These are phyloP conservation scores for Piedraia hortae DNA, from an alignment of 2,329 filamentous ascomycete species.

Conservation along the genomic window DNA sequence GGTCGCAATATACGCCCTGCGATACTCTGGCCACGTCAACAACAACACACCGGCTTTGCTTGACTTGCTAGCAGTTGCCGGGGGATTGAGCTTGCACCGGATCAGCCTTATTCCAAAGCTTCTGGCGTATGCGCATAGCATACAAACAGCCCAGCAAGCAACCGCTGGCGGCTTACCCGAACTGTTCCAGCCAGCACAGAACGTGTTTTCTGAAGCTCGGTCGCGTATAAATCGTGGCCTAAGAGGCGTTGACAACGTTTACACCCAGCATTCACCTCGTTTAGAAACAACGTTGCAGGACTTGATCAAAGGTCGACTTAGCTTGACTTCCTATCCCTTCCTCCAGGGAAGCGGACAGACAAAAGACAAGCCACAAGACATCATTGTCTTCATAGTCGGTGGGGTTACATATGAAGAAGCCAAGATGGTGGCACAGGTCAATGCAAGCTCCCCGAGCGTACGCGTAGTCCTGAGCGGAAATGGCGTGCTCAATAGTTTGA, in stretches of 20 bases:
- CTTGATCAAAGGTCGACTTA: slow-evolving; percentile 69
- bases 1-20: slow-evolving; percentile 79
- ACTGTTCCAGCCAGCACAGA: slow-evolving; percentile 58
- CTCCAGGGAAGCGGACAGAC: slow-evolving; percentile 68
- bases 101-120: slow-evolving; percentile 62
- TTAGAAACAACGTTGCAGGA: slow-evolving; percentile 73
- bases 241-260: slow-evolving; percentile 95
- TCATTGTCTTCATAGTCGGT: slow-evolving; percentile 81
- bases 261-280: slow-evolving; percentile 83
- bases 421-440: slow-evolving; percentile 83
- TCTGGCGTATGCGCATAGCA: slow-evolving; percentile 58
- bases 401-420: slow-evolving; percentile 92
- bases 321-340: slow-evolving; percentile 75
- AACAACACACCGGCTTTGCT: slow-evolving; percentile 63
- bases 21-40: slow-evolving; percentile 65
- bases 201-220: slow-evolving; percentile 70
- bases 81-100: slow-evolving; percentile 46
- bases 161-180: slow-evolving; percentile 55
- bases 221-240: slow-evolving; percentile 66
- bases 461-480: slow-evolving; percentile 77
- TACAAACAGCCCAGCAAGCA: slow-evolving; percentile 40
- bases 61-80: slow-evolving; percentile 61
- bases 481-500: slow-evolving; percentile 59
- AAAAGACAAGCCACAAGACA: slow-evolving; percentile 85
- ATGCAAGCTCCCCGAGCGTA: slow-evolving; percentile 67